Conservation (phyloP, 2,329 filamentous ascomycete species). For the Aspergillus ustus region DNA sequence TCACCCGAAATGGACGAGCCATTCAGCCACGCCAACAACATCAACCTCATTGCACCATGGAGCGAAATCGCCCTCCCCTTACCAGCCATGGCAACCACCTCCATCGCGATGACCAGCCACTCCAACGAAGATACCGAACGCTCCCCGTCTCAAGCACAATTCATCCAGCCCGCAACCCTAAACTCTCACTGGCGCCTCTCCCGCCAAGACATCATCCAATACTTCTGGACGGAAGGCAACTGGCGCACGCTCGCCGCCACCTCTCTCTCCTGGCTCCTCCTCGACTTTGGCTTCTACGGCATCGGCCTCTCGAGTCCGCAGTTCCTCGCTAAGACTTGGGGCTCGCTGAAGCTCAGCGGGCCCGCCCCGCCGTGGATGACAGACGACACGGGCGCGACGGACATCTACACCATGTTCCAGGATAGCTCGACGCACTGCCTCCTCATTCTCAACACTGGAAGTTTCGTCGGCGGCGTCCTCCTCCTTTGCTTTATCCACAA, state of each 20-base stretch:
- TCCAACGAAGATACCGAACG: constrained; percentile 29
- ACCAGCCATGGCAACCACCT: constrained; percentile 1
- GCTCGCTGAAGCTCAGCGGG: constrained; percentile 33
- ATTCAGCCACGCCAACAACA: background rate
- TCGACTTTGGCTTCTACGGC: constrained; percentile 64
- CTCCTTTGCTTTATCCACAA: constrained; percentile 46
- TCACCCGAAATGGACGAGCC: constrained; percentile 16
- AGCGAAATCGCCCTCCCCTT: constrained; percentile 15
- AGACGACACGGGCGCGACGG: constrained; percentile 43
- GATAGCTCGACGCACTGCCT: constrained; percentile 45
- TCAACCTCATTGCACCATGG: constrained; percentile 25
- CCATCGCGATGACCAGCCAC: constrained; percentile 32
- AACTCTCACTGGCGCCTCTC: constrained; percentile 49
- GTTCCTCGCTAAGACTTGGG: constrained; percentile 49
- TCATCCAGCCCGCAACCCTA: constrained; percentile 42
- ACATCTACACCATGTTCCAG: constrained; percentile 47
- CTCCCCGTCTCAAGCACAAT: constrained; percentile 28
- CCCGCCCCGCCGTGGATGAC: constrained; percentile 43
- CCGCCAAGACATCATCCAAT: constrained; percentile 43
- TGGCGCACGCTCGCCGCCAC: constrained; percentile 52
- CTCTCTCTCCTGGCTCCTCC: constrained; percentile 57
- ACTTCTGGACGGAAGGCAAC: constrained; percentile 50
- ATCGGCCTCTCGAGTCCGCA: constrained; percentile 54
- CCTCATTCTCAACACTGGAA: constrained; percentile 48
- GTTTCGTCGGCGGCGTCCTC: constrained; percentile 47